These are phyloP conservation scores for Papiliotrema flavescens DNA, from an alignment of 1,284 basidiomycete genomes.

Conservation along the genomic window DNA sequence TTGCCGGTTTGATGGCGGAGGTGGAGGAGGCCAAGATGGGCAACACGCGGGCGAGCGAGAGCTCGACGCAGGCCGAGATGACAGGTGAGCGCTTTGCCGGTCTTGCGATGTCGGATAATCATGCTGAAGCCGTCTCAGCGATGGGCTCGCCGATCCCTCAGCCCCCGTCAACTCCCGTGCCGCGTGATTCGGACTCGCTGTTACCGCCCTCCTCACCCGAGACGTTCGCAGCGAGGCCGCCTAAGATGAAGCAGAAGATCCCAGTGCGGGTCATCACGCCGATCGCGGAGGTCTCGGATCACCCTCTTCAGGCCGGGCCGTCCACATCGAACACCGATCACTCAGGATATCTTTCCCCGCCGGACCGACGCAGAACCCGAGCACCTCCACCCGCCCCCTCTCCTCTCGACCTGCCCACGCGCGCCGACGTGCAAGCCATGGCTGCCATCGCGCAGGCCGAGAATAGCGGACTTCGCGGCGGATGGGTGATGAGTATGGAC, in stretches of 20 bases:
- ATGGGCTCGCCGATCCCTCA: conserved; percentile 27
- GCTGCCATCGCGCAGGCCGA: conserved; percentile 48
- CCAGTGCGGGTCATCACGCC: conserved; percentile 38
- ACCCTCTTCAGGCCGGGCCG: conserved; percentile 26
- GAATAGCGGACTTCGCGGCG: conserved; percentile 43
- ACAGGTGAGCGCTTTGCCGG: conserved; percentile 30
- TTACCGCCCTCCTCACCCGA: conserved; percentile 43
- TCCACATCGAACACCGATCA: conserved; percentile 1
- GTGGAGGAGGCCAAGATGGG: conserved; percentile 20
- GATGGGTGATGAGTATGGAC: conserved; percentile 50
- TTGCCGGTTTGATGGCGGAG: conserved; percentile 27
- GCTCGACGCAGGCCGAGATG: conserved; percentile 35
- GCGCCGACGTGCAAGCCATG: conserved; percentile 49
- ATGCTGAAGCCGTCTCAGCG: conserved; percentile 14
- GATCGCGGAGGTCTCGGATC: conserved; percentile 24
- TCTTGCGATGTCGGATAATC: not conserved
- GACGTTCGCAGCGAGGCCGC: conserved; percentile 7
- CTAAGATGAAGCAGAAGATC: conserved; percentile 16
- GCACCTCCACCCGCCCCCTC: conserved; percentile 31
- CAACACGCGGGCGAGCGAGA: conserved; percentile 25
- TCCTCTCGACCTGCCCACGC: conserved; percentile 47
- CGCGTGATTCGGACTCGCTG: conserved; percentile 37
- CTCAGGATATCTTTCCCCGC: conserved; percentile 40
- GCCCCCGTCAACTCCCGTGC: conserved; percentile 31
- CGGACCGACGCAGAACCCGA: conserved; percentile 15